Conservation (phyloP, 1,139 yeast genomes). For the Geotrichum histeridarum region DNA sequence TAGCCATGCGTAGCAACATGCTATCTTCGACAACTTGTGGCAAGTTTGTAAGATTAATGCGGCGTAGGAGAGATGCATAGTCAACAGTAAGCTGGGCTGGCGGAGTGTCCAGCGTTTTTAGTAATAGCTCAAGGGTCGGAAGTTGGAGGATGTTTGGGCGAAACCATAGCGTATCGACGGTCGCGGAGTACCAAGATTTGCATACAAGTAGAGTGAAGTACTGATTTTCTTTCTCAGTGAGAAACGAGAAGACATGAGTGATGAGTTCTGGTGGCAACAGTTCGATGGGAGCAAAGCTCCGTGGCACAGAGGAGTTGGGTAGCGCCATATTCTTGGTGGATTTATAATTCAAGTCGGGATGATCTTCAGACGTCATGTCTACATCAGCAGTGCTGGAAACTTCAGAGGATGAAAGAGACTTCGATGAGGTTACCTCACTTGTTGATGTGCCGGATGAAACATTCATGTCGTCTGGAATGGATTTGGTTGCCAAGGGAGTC, state of each 20-base stretch:
- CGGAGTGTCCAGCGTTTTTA: constrained; percentile 41
- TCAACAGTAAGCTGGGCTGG: constrained; percentile 49
- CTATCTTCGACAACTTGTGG: constrained; percentile 64
- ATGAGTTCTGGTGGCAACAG: constrained; percentile 78
- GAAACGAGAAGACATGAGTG: constrained; percentile 60
- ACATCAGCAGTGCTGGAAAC: background rate
- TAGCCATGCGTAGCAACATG: constrained; percentile 38
- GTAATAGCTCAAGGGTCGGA: constrained; percentile 17
- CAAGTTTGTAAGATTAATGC: constrained; percentile 75
- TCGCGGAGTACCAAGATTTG: constrained; percentile 71
- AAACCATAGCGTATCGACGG: constrained; percentile 82
- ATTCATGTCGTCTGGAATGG: background rate
- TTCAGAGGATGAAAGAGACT: background rate
- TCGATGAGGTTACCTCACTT: background rate
- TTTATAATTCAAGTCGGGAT: background rate
- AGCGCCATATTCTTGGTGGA: background rate
- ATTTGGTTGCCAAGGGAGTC: background rate
- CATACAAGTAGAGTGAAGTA: constrained; percentile 71
- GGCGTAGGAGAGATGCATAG: constrained; percentile 67
- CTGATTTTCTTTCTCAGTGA: constrained; percentile 60
- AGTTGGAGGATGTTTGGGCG: constrained; percentile 52
- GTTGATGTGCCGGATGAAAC: background rate
- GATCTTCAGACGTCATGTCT: background rate
- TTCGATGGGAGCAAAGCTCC: constrained; percentile 5
- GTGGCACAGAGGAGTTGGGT: too few species aligned